Conservation (phyloP, 225 moss, liverwort and hornwort species). For the Polytrichum formosum region DNA sequence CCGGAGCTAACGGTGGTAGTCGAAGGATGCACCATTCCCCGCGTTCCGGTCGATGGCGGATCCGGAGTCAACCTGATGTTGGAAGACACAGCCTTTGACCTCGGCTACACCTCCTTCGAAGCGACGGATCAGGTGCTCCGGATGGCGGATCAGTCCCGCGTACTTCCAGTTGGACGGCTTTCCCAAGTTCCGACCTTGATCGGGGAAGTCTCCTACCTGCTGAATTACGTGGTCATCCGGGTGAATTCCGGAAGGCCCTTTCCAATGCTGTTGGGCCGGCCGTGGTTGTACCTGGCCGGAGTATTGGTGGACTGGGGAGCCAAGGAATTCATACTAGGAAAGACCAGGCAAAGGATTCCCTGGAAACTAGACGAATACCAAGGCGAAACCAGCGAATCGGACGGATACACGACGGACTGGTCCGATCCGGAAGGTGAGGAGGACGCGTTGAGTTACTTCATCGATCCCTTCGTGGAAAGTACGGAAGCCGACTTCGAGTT, state of each 20-base stretch:
- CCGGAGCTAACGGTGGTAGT: too few relatives aligned
- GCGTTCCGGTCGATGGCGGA: too few relatives aligned
- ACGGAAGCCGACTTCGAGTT: neutral
- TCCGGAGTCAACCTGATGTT: too few relatives aligned
- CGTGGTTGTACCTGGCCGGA: slow-evolving; percentile 1
- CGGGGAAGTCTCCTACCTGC: neutral
- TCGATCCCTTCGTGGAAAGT: neutral
- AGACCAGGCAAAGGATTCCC: neutral
- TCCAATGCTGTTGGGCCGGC: neutral
- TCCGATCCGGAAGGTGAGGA: neutral
- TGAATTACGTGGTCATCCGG: neutral
- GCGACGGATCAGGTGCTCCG: neutral
- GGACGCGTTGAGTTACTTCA: too few relatives aligned
- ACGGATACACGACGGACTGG: slow-evolving; percentile 4
- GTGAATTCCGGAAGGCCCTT: neutral
- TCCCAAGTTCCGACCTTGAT: neutral
- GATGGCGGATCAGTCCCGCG: slow-evolving; percentile 22
- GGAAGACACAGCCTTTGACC: slow-evolving; percentile 14
- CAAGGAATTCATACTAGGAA: neutral
- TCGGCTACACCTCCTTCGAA: slow-evolving; percentile 16
- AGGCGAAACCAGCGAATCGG: slow-evolving; percentile 8
- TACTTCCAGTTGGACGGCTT: neutral
- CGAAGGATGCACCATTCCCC: too few relatives aligned
- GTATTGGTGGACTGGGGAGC: neutral
- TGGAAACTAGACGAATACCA: neutral